Evolutionary conservation across 495 filamentous ascomycete genomes (phyloP).

Genomic region (Aspergillus funiculosus): DNA sequence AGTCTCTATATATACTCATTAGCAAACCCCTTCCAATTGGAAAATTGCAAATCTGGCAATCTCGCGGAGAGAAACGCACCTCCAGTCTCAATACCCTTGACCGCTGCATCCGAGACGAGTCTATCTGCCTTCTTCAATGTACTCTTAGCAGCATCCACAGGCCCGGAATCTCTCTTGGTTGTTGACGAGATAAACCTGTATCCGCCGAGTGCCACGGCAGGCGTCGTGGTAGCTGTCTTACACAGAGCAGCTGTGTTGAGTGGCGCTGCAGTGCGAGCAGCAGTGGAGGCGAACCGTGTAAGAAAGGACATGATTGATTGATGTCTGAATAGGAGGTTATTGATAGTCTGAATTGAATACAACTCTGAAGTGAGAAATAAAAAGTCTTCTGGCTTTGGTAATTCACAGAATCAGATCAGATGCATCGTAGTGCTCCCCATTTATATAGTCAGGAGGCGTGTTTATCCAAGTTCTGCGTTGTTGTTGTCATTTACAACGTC

Average conservation of each 20-base stretch:
- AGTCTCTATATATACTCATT: constrained; percentile 34
- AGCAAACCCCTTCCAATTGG: neutral
- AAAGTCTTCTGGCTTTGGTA: no score
- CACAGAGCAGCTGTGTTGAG: constrained; percentile 14
- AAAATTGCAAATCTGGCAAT: neutral
- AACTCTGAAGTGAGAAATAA: constrained; percentile 16
- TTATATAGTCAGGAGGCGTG: neutral
- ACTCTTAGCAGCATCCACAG: constrained; percentile 50
- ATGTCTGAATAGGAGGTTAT: neutral
- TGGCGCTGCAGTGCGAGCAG: constrained; percentile 22
- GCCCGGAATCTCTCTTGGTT: constrained; percentile 25
- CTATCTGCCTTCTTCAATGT: constrained; percentile 52
- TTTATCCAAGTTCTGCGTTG: neutral
- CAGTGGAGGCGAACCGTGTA: constrained; percentile 14
- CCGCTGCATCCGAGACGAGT: constrained; percentile 46
- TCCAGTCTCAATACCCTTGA: constrained; percentile 58
- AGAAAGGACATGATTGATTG: constrained; percentile 26
- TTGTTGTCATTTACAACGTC: constrained; percentile 1
- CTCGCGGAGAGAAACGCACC: constrained; percentile 32
- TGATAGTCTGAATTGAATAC: neutral
- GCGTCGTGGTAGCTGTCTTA: constrained; percentile 10
- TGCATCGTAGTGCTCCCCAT: no score
- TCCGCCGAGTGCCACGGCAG: constrained; percentile 16
- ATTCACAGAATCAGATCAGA: no score
- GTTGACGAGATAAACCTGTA: constrained; percentile 32